phyloP scores from a whole-genome alignment of 441 rosid genomes.

The Bruguiera hainesii region DNA sequence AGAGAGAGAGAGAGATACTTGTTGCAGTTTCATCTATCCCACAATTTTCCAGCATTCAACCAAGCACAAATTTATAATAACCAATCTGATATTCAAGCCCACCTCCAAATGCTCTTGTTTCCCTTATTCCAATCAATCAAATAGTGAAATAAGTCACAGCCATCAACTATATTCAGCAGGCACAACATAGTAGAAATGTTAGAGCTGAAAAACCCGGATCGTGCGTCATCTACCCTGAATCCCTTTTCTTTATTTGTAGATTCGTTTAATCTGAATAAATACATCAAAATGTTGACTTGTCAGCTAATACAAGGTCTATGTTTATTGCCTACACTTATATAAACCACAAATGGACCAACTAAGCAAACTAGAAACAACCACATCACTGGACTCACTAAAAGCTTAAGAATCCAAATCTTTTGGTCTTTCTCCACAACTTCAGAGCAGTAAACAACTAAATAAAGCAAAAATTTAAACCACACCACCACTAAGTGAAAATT shows the following conservation, averaged over 20 bases:
- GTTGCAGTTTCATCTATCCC: too few relatives aligned
- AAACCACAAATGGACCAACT: conserved; percentile 1
- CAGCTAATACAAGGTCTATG: background rate
- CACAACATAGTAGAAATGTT: background rate
- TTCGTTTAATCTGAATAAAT: background rate
- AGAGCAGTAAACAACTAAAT: background rate
- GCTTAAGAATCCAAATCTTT: conserved; percentile 3
- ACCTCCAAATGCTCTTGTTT: background rate
- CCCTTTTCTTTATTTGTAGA: background rate
- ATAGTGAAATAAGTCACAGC: background rate
- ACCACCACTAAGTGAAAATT: background rate
- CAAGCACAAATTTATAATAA: too few relatives aligned
- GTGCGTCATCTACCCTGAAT: background rate
- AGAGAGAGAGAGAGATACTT: background rate
- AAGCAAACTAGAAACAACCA: background rate
- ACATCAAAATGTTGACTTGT: background rate
- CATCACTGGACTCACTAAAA: background rate
- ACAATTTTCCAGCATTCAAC: too few relatives aligned
- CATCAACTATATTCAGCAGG: conserved; percentile 5
- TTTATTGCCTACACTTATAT: conserved; percentile 4
- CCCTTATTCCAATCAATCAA: conserved; percentile 8
- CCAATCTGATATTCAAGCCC: background rate
- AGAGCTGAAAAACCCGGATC: background rate
- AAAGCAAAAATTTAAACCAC: background rate
- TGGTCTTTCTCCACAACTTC: conserved; percentile 1